Evolutionary conservation across 2,329 filamentous ascomycete species (phyloP).

Genomic region (Neonectria hederae): DNA sequence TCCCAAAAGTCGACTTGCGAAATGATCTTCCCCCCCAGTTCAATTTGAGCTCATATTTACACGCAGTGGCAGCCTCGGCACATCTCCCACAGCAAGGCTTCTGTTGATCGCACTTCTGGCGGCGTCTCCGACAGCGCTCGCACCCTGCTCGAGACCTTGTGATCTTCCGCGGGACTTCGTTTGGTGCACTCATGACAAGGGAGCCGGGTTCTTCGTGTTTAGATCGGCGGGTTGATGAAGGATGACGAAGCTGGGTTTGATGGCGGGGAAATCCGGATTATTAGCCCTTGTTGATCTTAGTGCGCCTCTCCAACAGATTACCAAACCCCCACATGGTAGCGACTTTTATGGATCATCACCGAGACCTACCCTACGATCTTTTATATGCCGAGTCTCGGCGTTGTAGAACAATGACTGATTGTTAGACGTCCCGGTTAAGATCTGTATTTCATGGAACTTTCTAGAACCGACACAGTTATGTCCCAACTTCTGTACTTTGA

Average conservation of each 20-base stretch:
- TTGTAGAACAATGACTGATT: too few relatives aligned
- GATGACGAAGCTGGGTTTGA: neutral
- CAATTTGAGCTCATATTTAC: slow-evolving; percentile 26
- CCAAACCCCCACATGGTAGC: neutral
- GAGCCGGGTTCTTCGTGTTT: neutral
- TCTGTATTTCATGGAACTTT: too few relatives aligned
- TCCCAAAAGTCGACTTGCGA: slow-evolving; percentile 26
- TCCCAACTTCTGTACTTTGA: neutral
- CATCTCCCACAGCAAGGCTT: slow-evolving; percentile 31
- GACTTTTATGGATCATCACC: too few relatives aligned
- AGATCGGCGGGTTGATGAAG: neutral
- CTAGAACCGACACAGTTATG: neutral
- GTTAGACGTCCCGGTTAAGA: too few relatives aligned
- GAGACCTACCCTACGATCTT: neutral
- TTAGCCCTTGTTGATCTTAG: neutral
- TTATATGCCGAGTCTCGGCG: too few relatives aligned
- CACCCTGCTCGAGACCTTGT: slow-evolving; percentile 31
- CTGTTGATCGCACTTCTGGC: slow-evolving; percentile 32
- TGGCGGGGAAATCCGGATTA: neutral
- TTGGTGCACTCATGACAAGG: too few relatives aligned
- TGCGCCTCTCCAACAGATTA: neutral
- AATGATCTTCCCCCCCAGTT: slow-evolving; percentile 31
- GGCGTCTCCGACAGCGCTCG: slow-evolving; percentile 25
- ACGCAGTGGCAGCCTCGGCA: slow-evolving; percentile 5
- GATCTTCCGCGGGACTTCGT: neutral